phyloP scores from a whole-genome alignment of 441 rosid genomes.

The Geranium incanum region DNA sequence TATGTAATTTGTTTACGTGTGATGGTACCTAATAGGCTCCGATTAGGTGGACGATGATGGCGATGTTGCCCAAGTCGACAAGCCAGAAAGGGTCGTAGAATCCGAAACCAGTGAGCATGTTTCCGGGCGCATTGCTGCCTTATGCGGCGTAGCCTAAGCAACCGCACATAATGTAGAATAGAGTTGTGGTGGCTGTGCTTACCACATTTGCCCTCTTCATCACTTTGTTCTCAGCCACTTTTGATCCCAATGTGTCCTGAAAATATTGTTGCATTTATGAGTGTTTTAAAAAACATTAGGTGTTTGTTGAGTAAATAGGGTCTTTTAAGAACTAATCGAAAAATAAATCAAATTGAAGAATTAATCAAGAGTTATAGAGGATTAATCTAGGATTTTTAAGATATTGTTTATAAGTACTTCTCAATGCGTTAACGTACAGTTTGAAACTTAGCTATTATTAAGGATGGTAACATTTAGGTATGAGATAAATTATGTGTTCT shows the following conservation, averaged over 20 bases:
- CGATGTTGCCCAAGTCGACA: constrained; percentile 28
- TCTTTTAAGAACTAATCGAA: too few species aligned
- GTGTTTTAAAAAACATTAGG: too few species aligned
- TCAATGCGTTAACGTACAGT: too few species aligned
- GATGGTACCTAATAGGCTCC: constrained; percentile 29
- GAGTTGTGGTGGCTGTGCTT: constrained; percentile 21
- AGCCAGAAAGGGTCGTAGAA: constrained; percentile 35
- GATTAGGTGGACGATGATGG: constrained; percentile 29
- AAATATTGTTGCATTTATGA: neutral
- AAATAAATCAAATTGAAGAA: too few species aligned
- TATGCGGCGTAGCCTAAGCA: constrained; percentile 36
- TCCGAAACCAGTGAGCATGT: constrained; percentile 31
- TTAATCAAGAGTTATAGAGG: too few species aligned
- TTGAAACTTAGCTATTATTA: too few species aligned
- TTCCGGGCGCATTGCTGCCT: constrained; percentile 30
- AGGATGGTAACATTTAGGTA: too few species aligned
- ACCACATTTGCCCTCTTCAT: constrained; percentile 30
- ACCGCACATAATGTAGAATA: constrained; percentile 28
- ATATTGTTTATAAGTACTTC: too few species aligned
- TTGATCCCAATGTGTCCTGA: constrained; percentile 31
- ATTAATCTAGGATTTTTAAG: too few species aligned
- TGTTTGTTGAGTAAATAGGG: too few species aligned
- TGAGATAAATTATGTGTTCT: too few species aligned
- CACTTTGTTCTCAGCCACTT: constrained; percentile 26
- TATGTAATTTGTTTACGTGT: neutral